Percentiles rank a stretch among this genome's conserved stretches.
phyloP scores from a whole-genome alignment of 768 basidiomycete genomes.

The Coprinopsis cinerea region DNA sequence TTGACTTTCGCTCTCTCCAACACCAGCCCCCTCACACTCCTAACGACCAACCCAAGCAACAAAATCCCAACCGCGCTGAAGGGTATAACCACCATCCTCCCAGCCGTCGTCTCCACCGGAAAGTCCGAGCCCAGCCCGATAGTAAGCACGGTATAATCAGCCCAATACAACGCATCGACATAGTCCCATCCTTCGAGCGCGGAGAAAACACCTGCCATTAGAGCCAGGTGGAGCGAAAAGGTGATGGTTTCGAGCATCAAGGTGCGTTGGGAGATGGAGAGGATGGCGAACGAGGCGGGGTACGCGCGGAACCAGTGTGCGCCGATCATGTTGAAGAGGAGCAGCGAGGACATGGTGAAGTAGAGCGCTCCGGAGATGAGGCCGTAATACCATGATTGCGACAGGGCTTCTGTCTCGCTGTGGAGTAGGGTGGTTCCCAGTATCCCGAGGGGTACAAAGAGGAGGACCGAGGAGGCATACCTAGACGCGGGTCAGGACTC shows the following conservation, averaged over 20 bases:
- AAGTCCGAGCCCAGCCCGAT: conserved; percentile 37
- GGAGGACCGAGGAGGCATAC: conserved; percentile 31
- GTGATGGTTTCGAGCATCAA: conserved; percentile 38
- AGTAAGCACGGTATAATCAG: conserved; percentile 36
- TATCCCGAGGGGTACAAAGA: conserved; percentile 29
- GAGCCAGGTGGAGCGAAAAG: conserved; percentile 33
- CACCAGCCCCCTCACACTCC: conserved; percentile 31
- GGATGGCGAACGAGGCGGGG: conserved; percentile 28
- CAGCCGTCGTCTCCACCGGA: conserved; percentile 21
- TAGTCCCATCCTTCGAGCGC: conserved; percentile 31
- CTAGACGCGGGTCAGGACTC: conserved; percentile 15
- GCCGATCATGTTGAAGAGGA: conserved; percentile 23
- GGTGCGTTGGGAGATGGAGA: conserved; percentile 34
- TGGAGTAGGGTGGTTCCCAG: conserved; percentile 14
- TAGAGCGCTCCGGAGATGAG: conserved; percentile 28
- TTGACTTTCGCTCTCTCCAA: conserved; percentile 31
- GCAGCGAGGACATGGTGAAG: conserved; percentile 23
- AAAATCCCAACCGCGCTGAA: conserved; percentile 33
- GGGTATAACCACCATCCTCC: conserved; percentile 29
- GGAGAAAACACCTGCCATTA: conserved; percentile 33
- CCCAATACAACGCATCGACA: conserved; percentile 36
- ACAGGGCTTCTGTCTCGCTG: conserved; percentile 17
- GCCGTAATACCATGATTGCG: conserved; percentile 35
- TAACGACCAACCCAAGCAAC: conserved; percentile 32
- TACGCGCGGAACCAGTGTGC: conserved; percentile 24